Conservation (phyloP, 345 rosid species). For the Heritiera littoralis region DNA sequence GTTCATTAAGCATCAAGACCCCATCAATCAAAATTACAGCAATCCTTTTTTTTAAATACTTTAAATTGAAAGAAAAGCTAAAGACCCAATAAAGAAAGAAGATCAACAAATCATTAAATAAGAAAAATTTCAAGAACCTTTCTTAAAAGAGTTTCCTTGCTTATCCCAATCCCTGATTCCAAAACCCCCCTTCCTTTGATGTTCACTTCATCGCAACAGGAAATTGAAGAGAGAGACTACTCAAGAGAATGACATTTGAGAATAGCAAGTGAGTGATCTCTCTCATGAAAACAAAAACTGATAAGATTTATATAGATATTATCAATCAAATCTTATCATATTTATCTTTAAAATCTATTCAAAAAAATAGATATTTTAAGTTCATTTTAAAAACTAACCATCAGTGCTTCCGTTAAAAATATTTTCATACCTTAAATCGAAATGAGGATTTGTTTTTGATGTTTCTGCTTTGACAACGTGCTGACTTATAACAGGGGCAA, state of each 20-base stretch:
- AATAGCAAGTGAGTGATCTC: slow-evolving; percentile 17
- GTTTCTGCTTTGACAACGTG: no score
- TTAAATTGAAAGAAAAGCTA: background rate
- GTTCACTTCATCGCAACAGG: background rate
- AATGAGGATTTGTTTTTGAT: no score
- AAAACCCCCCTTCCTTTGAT: background rate
- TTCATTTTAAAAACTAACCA: no score
- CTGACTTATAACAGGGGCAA: no score
- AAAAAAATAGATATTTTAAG: no score
- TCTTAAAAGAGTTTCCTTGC: background rate
- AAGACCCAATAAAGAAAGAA: slow-evolving; percentile 37
- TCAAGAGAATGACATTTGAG: slow-evolving; percentile 38
- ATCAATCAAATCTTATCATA: no score
- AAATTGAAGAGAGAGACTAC: slow-evolving; percentile 44
- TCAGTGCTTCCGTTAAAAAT: no score
- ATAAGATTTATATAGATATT: no score
- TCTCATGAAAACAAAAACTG: background rate
- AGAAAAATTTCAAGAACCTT: background rate
- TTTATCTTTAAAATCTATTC: no score
- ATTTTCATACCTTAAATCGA: no score
- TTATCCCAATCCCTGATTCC: background rate
- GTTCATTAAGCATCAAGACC: no score
- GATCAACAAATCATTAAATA: background rate
- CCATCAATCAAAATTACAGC: background rate
- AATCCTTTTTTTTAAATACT: no score